Evolutionary conservation across 495 filamentous ascomycete genomes (phyloP).

Genomic region (Bombardia bombarda): DNA sequence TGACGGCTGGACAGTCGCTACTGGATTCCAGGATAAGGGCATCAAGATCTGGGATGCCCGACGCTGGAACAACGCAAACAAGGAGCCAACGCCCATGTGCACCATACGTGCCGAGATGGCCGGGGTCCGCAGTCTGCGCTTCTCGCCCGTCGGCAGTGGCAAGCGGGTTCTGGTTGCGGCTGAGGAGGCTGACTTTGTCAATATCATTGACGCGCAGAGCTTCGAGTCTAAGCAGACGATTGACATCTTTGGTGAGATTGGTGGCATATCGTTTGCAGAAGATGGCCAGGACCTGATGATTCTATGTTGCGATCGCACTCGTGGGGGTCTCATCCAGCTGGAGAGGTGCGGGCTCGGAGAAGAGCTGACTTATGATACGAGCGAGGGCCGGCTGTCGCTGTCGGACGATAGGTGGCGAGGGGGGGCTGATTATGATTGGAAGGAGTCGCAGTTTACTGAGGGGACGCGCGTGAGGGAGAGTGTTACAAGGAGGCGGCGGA

Average conservation of each 20-base stretch:
- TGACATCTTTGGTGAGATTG: conserved; percentile 82
- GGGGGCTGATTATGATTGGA: conserved; percentile 14
- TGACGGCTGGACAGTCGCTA: conserved; percentile 81
- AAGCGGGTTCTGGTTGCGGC: conserved; percentile 66
- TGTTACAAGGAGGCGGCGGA: conserved; percentile 21
- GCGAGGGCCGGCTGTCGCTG: conserved; percentile 3
- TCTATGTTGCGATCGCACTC: conserved; percentile 62
- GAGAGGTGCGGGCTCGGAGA: conserved; percentile 45
- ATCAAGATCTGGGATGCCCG: conserved; percentile 84
- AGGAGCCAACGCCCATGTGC: conserved; percentile 41
- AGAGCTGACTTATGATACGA: conserved; percentile 25
- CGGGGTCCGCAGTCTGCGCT: conserved; percentile 68
- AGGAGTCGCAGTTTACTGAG: conserved; percentile 15
- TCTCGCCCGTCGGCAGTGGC: conserved; percentile 72
- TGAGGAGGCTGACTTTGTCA: conserved; percentile 79
- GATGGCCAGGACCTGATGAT: conserved; percentile 67
- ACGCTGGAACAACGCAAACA: conserved; percentile 48
- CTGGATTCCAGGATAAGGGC: conserved; percentile 80
- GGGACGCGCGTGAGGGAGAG: conserved; percentile 13
- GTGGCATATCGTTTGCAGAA: conserved; percentile 63
- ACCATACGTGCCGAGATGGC: conserved; percentile 68
- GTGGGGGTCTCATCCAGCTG: conserved; percentile 75
- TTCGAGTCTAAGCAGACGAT: conserved; percentile 64
- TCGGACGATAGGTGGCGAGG: not conserved
- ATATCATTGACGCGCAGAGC: conserved; percentile 65